A percentile compares a stretch with the other conserved stretches of the same genome.
Evolutionary conservation across 2,329 filamentous ascomycete species (phyloP).

Genomic region (Arthrobotrys sinensis): DNA sequence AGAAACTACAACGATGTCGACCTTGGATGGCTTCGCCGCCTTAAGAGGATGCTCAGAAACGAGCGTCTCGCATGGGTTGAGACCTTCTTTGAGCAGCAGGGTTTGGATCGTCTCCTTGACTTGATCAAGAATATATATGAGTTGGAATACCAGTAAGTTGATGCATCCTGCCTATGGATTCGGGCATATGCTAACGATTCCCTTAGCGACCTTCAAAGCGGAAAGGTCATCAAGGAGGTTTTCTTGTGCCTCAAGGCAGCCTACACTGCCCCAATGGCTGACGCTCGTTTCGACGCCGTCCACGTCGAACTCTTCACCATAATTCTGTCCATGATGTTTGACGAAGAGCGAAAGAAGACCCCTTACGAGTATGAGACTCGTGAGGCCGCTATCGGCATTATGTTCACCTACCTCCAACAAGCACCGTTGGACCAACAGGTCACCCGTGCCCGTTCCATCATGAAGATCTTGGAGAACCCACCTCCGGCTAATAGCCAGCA

Average conservation of each 20-base stretch:
- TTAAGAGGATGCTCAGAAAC: constrained; percentile 88
- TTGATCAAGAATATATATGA: constrained; percentile 73
- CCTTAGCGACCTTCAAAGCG: constrained; percentile 90
- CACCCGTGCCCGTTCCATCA: constrained; percentile 37
- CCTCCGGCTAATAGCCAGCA: constrained; percentile 12
- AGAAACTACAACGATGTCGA: constrained; percentile 73
- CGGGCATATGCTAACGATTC: constrained; percentile 64
- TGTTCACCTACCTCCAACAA: constrained; percentile 80
- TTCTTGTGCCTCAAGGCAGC: constrained; percentile 93
- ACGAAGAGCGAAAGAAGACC: constrained; percentile 92
- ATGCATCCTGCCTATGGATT: constrained; percentile 59
- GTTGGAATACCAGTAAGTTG: constrained; percentile 89
- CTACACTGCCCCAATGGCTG: constrained; percentile 88
- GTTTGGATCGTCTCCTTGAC: constrained; percentile 91
- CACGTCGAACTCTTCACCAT: constrained; percentile 87
- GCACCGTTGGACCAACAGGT: constrained; percentile 64
- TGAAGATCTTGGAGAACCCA: constrained; percentile 45
- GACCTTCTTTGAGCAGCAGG: constrained; percentile 87
- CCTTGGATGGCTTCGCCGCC: constrained; percentile 94
- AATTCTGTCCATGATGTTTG: constrained; percentile 89
- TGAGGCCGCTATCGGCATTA: constrained; percentile 86
- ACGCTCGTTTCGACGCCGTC: constrained; percentile 84
- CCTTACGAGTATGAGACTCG: constrained; percentile 96
- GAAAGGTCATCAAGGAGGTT: constrained; percentile 90
- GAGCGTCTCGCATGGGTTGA: constrained; percentile 98